A percentile compares a stretch with the other conserved stretches of the same genome.
These are phyloP conservation scores for Coniochaeta sp. DNA, from an alignment of 2,329 filamentous ascomycete genomes.

Conservation along the genomic window DNA sequence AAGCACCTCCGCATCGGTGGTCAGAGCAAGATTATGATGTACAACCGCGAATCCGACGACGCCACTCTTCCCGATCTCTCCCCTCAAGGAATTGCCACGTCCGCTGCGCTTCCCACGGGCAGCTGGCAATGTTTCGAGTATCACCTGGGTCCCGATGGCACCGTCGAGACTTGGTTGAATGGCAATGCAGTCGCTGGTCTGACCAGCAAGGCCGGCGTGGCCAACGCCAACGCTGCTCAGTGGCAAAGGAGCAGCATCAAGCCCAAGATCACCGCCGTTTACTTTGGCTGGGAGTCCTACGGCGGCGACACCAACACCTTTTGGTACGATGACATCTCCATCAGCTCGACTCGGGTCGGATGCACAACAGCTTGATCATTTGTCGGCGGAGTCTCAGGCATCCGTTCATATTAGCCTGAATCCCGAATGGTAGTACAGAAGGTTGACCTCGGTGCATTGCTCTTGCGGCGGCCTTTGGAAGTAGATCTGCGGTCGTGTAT, in stretches of 20 bases:
- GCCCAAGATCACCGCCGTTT: constrained; percentile 46
- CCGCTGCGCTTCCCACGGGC: constrained; percentile 40
- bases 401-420: not conserved
- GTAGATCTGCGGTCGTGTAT: too few species aligned
- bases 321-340: constrained; percentile 54
- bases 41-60: constrained; percentile 42
- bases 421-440: not conserved
- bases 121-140: constrained; percentile 56
- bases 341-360: constrained; percentile 40
- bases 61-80: constrained; percentile 28
- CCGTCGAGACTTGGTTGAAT: constrained; percentile 55
- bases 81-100: constrained; percentile 50
- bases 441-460: not conserved
- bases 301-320: constrained; percentile 54
- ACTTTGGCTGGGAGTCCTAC: constrained; percentile 60
- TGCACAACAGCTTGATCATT: constrained; percentile 21
- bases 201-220: constrained; percentile 35
- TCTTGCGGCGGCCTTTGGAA: too few species aligned
- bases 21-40: constrained; percentile 55
- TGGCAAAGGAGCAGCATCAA: constrained; percentile 43
- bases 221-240: constrained; percentile 43
- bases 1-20: constrained; percentile 58
- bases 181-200: constrained; percentile 42
- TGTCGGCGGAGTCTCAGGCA: not conserved
- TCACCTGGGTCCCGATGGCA: constrained; percentile 50